phyloP scores from a whole-genome alignment of 106 monocot genomes.

The Platanthera zijinensis region DNA sequence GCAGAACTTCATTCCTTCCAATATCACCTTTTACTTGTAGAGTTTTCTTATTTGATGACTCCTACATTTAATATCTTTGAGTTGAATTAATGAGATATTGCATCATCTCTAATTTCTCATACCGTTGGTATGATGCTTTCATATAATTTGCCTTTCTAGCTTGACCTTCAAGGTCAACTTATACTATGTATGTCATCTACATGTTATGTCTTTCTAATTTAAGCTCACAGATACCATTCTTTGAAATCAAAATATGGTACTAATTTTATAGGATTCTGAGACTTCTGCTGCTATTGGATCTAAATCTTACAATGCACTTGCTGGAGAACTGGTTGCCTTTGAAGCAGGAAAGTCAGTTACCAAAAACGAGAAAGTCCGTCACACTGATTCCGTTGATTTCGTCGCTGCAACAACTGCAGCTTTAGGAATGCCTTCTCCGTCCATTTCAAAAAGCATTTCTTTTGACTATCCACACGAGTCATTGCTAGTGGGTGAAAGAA shows the following conservation, averaged over 20 bases:
- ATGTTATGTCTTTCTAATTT: neutral
- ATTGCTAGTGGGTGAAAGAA: slow-evolving; percentile 15
- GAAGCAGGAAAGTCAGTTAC: slow-evolving; percentile 25
- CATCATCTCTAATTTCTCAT: neutral
- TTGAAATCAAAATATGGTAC: neutral
- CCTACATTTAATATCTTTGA: neutral
- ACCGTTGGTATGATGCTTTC: neutral
- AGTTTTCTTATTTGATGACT: neutral
- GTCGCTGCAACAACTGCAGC: slow-evolving; percentile 83
- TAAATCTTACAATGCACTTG: slow-evolving; percentile 92
- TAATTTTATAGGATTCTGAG: slow-evolving; percentile 57
- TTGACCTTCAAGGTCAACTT: neutral
- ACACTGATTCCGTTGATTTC: slow-evolving; percentile 79
- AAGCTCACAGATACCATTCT: neutral
- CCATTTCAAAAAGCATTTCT: slow-evolving; percentile 59
- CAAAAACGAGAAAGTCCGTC: slow-evolving; percentile 19
- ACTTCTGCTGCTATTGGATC: slow-evolving; percentile 65
- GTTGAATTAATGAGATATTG: neutral
- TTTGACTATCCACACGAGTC: slow-evolving; percentile 44
- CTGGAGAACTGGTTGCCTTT: slow-evolving; percentile 68
- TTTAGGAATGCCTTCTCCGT: slow-evolving; percentile 75
- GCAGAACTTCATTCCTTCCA: neutral
- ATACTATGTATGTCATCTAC: neutral
- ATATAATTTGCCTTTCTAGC: neutral
- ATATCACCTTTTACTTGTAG: neutral